These are phyloP conservation scores for Penicillium odoratum DNA, from an alignment of 495 filamentous ascomycete species.

Conservation along the genomic window DNA sequence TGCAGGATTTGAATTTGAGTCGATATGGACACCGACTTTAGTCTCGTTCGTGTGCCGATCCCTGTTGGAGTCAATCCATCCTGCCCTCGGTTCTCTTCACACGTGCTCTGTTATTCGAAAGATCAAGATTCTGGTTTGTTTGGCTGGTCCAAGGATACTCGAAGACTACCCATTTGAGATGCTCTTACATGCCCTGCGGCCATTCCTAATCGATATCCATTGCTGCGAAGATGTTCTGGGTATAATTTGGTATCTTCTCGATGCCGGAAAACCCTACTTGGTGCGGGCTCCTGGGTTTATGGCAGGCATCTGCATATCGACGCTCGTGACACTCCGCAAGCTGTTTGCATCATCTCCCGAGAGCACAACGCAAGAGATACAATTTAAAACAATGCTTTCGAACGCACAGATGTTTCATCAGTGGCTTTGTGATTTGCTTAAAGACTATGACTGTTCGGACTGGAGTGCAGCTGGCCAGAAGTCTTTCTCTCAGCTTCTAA, in stretches of 20 bases:
- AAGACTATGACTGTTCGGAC: constrained; percentile 50
- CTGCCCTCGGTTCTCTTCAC: constrained; percentile 84
- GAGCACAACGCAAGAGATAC: constrained; percentile 72
- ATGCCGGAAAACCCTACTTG: constrained; percentile 66
- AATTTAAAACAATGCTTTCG: constrained; percentile 66
- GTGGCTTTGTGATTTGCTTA: constrained; percentile 69
- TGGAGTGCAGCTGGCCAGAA: constrained; percentile 46
- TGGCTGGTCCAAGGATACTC: constrained; percentile 70
- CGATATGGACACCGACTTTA: constrained; percentile 75
- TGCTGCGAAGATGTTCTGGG: constrained; percentile 93
- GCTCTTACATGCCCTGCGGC: constrained; percentile 76
- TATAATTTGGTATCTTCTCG: constrained; percentile 80
- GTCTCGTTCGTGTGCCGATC: constrained; percentile 74
- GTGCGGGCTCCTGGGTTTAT: constrained; percentile 67
- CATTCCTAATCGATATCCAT: constrained; percentile 75
- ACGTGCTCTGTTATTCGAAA: constrained; percentile 85
- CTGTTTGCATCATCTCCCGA: constrained; percentile 67
- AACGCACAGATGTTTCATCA: constrained; percentile 66
- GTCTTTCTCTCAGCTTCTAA: constrained; percentile 64
- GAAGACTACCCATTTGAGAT: constrained; percentile 88
- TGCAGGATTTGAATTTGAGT: constrained; percentile 59
- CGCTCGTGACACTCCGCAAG: constrained; percentile 69
- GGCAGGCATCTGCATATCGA: constrained; percentile 72
- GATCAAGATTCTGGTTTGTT: constrained; percentile 73
- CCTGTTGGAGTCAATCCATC: constrained; percentile 76